These are phyloP conservation scores for Pseudohalonectria lignicola DNA, from an alignment of 2,329 filamentous ascomycete genomes.

Conservation along the genomic window DNA sequence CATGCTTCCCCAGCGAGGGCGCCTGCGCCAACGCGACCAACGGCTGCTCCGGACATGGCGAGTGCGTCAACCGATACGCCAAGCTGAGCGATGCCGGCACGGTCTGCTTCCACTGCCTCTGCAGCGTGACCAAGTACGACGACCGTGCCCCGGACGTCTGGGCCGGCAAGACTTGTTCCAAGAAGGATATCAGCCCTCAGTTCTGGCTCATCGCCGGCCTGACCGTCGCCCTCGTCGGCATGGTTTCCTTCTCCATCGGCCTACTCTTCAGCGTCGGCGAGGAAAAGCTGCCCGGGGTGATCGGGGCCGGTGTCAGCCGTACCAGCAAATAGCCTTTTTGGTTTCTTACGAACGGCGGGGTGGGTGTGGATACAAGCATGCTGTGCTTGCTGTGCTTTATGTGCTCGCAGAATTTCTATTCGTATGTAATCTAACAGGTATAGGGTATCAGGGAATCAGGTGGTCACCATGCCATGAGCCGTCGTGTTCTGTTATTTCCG, in stretches of 20 bases:
- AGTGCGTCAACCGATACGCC: conserved; percentile 59
- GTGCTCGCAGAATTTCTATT: background rate
- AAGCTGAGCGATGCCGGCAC: conserved; percentile 9
- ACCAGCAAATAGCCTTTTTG: conserved; percentile 36
- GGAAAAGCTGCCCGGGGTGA: conserved; percentile 83
- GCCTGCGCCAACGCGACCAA: conserved; percentile 60
- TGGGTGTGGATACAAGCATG: background rate
- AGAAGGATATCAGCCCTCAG: conserved; percentile 76
- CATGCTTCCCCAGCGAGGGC: conserved; percentile 63
- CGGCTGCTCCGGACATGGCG: conserved; percentile 74
- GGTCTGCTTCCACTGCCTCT: conserved; percentile 70
- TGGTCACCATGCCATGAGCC: too few species aligned
- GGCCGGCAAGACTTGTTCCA: conserved; percentile 81
- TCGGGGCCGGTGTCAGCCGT: conserved; percentile 84
- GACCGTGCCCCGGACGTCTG: conserved; percentile 29
- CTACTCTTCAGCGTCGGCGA: conserved; percentile 76
- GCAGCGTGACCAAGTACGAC: conserved; percentile 49
- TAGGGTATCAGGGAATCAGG: too few species aligned
- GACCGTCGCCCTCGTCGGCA: conserved; percentile 55
- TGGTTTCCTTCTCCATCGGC: conserved; percentile 61
- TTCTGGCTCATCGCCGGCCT: conserved; percentile 83
- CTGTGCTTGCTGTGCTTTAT: background rate
- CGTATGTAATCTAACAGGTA: background rate
- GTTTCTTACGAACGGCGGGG: background rate
- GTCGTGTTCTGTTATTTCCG: conserved; percentile 11